A percentile compares a stretch with the other conserved stretches of the same genome.
phyloP scores from a whole-genome alignment of 1,139 yeast genomes.

The Yamadazyma membranifaciens region DNA sequence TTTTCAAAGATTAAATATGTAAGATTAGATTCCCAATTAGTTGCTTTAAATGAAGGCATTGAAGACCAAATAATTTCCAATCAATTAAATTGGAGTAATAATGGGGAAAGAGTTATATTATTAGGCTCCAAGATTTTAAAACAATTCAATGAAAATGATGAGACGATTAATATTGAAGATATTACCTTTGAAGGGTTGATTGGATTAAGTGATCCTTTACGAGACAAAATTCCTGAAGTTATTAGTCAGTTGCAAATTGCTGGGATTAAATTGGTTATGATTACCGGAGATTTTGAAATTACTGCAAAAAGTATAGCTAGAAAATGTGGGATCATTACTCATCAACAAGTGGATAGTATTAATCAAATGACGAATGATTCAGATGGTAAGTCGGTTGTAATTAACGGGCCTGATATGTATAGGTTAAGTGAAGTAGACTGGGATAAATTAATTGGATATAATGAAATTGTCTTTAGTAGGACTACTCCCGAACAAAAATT shows the following conservation, averaged over 20 bases:
- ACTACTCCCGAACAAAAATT: constrained; percentile 57
- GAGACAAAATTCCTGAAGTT: constrained; percentile 41
- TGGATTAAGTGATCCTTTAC: constrained; percentile 54
- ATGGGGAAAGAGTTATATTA: constrained; percentile 48
- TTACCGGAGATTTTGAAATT: constrained; percentile 53
- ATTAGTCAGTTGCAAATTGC: constrained; percentile 40
- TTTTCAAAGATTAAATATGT: constrained; percentile 28
- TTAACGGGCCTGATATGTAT: constrained; percentile 40
- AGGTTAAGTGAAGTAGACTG: constrained; percentile 40
- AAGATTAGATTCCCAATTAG: not conserved
- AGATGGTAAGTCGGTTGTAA: constrained; percentile 23
- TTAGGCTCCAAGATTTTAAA: constrained; percentile 28
- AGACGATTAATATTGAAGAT: constrained; percentile 15
- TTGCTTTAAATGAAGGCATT: constrained; percentile 11
- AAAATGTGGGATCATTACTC: constrained; percentile 24
- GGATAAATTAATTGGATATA: constrained; percentile 34
- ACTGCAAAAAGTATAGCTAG: constrained; percentile 55
- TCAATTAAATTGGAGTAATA: constrained; percentile 39
- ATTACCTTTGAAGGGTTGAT: constrained; percentile 41
- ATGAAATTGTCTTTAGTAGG: constrained; percentile 50
- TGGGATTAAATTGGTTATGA: constrained; percentile 51
- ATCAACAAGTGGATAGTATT: constrained; percentile 20
- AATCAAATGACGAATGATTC: constrained; percentile 15
- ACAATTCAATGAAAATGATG: constrained; percentile 10
- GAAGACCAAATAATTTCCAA: constrained; percentile 19